Percentiles rank a stretch among this genome's conserved stretches.
Conservation (phyloP, 495 filamentous ascomycete genomes). For the Lasiosphaeria ovina region DNA sequence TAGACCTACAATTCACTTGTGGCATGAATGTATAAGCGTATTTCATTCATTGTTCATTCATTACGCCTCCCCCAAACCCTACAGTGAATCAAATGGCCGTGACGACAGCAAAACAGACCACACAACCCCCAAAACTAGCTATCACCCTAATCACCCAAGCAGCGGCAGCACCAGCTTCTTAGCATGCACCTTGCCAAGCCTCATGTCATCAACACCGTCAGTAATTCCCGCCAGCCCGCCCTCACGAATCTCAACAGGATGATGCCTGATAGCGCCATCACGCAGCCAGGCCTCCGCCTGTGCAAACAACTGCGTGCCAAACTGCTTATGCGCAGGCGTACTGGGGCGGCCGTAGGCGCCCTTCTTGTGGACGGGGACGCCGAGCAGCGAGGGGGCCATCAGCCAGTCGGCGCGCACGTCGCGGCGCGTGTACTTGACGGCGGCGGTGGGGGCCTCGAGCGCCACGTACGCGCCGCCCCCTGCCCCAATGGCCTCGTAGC, state of each 20-base stretch:
- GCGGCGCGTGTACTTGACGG: conserved; percentile 9
- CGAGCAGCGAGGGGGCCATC: no score
- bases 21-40: no score
- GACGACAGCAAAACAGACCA: neutral
- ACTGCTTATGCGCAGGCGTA: neutral
- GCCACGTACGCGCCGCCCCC: neutral
- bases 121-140: neutral
- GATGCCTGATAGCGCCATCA: no score
- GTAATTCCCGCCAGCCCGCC: no score
- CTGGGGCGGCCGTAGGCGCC: neutral
- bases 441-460: neutral
- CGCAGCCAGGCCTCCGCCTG: no score
- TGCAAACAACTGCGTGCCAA: no score
- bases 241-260: no score
- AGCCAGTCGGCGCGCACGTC: conserved; percentile 5
- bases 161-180: neutral
- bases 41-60: no score
- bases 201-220: neutral
- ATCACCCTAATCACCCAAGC: neutral
- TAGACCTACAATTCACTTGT: no score
- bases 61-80: no score
- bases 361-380: neutral
- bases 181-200: neutral
- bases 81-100: no score
- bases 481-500: conserved; percentile 14